Evolutionary conservation across 169 alveolate genomes (phyloP), one percentile per base, ranked within the genome.

Genomic region (Plasmodium sp.): DNA sequence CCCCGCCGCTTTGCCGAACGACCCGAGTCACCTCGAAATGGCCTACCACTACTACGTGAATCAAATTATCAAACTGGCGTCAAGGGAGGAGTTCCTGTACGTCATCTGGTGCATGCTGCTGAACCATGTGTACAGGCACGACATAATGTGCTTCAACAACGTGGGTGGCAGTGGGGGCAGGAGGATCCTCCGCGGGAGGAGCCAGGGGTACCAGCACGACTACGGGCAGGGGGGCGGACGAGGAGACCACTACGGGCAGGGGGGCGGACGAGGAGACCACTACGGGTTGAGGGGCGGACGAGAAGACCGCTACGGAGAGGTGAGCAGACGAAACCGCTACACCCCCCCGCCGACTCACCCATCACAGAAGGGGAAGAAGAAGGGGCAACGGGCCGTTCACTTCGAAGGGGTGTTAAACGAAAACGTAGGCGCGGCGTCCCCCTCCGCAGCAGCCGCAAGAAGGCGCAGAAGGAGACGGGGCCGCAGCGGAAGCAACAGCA

Each of bases 81-180:
- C 95, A 2, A 79, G 48, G 14, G 95, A 92, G 2, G 95, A 92
- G 45, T 92, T 92, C 56, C 14, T 72, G 22, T 92, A 72, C 82
- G 83, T 92, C 2, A 92, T 92, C 5, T 92, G 95, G 95, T 51
- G 83, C 33, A 12, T 92, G 34, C 41, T 92, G 31, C 18, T 92
- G 7, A 92, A 92, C 4, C 92, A 92, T 58, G 95, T 92, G 2
- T 83, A 81, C 34, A 62, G 36, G 27, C 36, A 81, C 83, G 95
- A 92, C 33, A 79, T 92, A 0, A 72, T 92, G 92, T 81, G 90
- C 51, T 90, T 90, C 5, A 81, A 71, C 14, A 90, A 81, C 54
- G 75, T 90, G 14, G 58, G 41, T 16, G 58, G 18, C 80, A 34
- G 7, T 67, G 75, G 41, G 10, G 73, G 51, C 4, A 77, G 79